Evolutionary conservation across 345 rosid species (phyloP), one percentile per base, ranked within the genome.

Genomic region (Eucalyptus brandiana): DNA sequence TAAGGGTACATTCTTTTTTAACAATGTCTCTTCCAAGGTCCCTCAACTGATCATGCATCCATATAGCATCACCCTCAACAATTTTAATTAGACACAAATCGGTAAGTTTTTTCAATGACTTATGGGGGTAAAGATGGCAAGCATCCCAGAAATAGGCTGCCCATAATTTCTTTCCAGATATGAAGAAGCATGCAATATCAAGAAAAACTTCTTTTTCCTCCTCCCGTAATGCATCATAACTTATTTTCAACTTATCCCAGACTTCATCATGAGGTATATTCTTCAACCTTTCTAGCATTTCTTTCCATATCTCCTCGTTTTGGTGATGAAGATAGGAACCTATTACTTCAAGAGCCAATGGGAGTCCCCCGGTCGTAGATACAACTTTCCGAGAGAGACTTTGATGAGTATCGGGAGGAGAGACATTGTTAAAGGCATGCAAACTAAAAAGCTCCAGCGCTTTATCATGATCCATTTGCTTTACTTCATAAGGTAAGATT

Each of bases 121-220:
- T 32, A 69, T 5, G 26, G 1, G 80, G 80, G 13, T 0, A 69
- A 0, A 69, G 80, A 32, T 0, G 1, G 8, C 26, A 69, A 69
- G 80, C 42, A 3, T 9, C 13, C 44, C 80, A 69, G 1, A 34
- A 69, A 18, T 69, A 69, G 44, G 13, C 2, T 69, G 14, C 44
- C 6, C 1, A 0, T 34, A 0, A 69, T 69, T 32, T 34, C 14
- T 18, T 2, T 69, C 0, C 3, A 34, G 0, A 0, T 16, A 8
- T 32, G 24, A 69, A 34, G 3, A 69, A 32, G 80, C 80, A 34
- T 34, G 80, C 24, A 0, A 69, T 69, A 1, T 69, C 80, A 6
- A 69, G 80, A 69, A 69, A 69, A 8, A 69, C 0, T 9, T 69
- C 44, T 18, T 69, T 69, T 9, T 69, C 7, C 3, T 0, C 2